Evolutionary conservation across 1,284 basidiomycete genomes (phyloP).

Genomic region (Pascua guehoae): DNA sequence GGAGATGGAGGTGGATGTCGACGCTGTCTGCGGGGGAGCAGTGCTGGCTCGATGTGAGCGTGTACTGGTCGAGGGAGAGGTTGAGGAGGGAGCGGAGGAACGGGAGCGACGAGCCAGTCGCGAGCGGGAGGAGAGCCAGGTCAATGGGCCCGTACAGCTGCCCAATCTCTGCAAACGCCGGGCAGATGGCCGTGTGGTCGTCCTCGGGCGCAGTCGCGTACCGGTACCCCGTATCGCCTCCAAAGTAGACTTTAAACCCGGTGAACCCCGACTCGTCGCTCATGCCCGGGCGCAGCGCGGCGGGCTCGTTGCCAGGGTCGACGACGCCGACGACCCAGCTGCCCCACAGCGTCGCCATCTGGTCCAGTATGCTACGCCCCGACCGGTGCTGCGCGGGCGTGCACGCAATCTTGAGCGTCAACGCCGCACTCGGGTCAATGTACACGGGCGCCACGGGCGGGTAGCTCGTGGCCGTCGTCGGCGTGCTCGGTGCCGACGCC

Average conservation of each 20-base stretch:
- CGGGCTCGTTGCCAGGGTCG: conserved; percentile 5
- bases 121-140: conserved; percentile 43
- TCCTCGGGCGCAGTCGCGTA: conserved; percentile 46
- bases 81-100: conserved; percentile 46
- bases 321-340: conserved; percentile 47
- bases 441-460: background rate
- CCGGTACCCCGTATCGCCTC: conserved; percentile 49
- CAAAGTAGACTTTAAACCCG: conserved; percentile 46
- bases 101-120: conserved; percentile 46
- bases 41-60: conserved; percentile 46
- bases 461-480: background rate
- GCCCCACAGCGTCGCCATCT: conserved; percentile 49
- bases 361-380: conserved; percentile 44
- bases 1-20: conserved; percentile 40
- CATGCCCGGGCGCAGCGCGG: conserved; percentile 27
- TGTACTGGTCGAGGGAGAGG: conserved; percentile 48
- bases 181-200: conserved; percentile 38
- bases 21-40: conserved; percentile 46
- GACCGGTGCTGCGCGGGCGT: conserved; percentile 49
- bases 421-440: conserved; percentile 12
- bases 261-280: conserved; percentile 35
- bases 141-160: conserved; percentile 40
- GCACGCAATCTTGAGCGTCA: conserved; percentile 42
- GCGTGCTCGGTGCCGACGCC: background rate
- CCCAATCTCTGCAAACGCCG: conserved; percentile 47